Conservation (phyloP, 108 stramenopile species). For the Cyclotella cryptica region DNA sequence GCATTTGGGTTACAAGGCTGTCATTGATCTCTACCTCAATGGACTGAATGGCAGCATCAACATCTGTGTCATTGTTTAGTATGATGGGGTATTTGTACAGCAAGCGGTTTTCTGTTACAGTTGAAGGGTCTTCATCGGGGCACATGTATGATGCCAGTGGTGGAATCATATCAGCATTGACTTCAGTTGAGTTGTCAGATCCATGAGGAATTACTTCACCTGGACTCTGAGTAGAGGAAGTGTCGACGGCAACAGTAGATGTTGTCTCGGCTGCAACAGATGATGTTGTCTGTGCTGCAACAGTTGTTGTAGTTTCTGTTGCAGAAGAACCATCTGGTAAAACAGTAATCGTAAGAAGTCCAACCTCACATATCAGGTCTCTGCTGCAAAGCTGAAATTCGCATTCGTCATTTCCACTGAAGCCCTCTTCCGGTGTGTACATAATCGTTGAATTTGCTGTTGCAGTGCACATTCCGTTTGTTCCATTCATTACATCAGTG, state of each 20-base stretch:
- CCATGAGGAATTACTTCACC: neutral
- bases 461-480: neutral
- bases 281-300: neutral
- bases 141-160: constrained; percentile 20
- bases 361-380: neutral
- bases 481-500: neutral
- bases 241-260: constrained; percentile 2
- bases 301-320: neutral
- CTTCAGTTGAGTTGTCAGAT: neutral
- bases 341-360: constrained; percentile 14
- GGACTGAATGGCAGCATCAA: neutral
- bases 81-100: constrained; percentile 17
- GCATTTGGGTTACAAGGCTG: constrained; percentile 8
- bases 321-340: neutral
- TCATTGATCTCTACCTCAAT: constrained; percentile 19
- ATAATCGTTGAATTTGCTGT: constrained; percentile 8
- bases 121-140: neutral
- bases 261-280: neutral
- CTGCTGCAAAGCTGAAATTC: constrained; percentile 6
- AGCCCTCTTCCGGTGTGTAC: constrained; percentile 11
- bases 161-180: neutral
- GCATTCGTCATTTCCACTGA: constrained; percentile 17
- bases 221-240: neutral
- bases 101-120: constrained; percentile 4
- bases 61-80: neutral